Base-by-base conservation (phyloP, 106 monocot species). In the Hemerocallis citrina region DNA sequence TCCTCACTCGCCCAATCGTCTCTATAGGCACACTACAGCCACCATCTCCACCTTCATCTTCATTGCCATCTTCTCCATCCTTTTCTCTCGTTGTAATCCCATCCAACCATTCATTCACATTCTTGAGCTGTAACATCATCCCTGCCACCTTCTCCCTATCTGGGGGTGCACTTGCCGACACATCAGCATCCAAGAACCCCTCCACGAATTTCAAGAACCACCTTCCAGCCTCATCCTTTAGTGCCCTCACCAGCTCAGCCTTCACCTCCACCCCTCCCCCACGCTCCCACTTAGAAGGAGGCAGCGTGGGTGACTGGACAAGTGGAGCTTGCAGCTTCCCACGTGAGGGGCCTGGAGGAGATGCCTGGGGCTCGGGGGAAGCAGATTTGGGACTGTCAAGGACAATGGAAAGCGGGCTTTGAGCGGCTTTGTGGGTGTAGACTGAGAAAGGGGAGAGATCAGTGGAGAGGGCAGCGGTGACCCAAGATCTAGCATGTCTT, bases 151-250 rank as follows among this genome's bases (percentile, higher is more conserved):
- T 65, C 30, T 78, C 73, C 54, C 73, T 68, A 24, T 90, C 84
- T 36, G 62, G 41, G 22, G 72, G 67, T 9, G 50, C 67, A 4
- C 66, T 28, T 4, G 55, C 48, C 0, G 55, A 63, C 50, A 56
- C 75, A 45, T 88, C 85, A 20, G 70, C 68, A 61, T 92, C 85
- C 55, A 99, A 68, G 54, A 99, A 91, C 68, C 80, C 62, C 65
- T 88, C 98, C 22, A 92, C 70, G 61, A 85, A 99, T 11, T 75
- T 79, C 63, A 99, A 52, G 70, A 99, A 99, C 98, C 98, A 99
- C 16, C 62, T 55, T 43, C 68, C 68, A 0, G 85, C 61, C 29
- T 85, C 92, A 3, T 75, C 78, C 66, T 66, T 74, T 37, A 92
- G 28, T 6, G 39, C 44, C 68, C 61, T 68, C 16, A 82, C 88